Conservation (phyloP, 108 stramenopile genomes). For the Chaetoceros muelleri region DNA sequence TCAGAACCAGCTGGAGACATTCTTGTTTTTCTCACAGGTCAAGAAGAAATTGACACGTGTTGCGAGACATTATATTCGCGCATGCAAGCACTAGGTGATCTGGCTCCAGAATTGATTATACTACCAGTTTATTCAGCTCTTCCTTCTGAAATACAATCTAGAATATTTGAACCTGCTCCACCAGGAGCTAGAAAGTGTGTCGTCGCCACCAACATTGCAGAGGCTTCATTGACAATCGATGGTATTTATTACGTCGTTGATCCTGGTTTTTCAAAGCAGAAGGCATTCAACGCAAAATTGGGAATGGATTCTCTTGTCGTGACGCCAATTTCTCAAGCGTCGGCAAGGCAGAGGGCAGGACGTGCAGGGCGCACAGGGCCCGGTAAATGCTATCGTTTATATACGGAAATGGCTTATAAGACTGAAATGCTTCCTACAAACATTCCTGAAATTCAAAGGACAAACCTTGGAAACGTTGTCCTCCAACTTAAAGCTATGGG, state of each 20-base stretch:
- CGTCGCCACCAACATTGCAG: constrained; percentile 98
- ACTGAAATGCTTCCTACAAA: constrained; percentile 92
- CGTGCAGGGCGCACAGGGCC: constrained; percentile 97
- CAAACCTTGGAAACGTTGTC: constrained; percentile 93
- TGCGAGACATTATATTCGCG: constrained; percentile 93
- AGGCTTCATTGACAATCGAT: constrained; percentile 98
- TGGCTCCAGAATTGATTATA: constrained; percentile 95
- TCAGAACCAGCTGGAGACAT: constrained; percentile 96
- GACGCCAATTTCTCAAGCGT: constrained; percentile 95
- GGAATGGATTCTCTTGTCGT: constrained; percentile 98
- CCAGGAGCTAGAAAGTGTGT: constrained; percentile 89
- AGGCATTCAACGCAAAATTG: constrained; percentile 95
- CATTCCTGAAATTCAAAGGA: constrained; percentile 95
- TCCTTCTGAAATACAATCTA: constrained; percentile 97
- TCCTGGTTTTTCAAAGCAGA: constrained; percentile 97
- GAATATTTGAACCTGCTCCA: constrained; percentile 98
- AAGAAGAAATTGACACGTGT: constrained; percentile 98
- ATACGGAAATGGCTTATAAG: constrained; percentile 90
- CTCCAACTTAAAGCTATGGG: constrained; percentile 96
- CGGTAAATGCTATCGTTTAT: constrained; percentile 96
- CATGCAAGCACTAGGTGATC: constrained; percentile 93
- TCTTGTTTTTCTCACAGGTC: constrained; percentile 94
- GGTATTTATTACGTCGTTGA: constrained; percentile 99
- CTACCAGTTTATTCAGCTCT: constrained; percentile 96
- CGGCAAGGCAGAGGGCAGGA: constrained; percentile 87